These are phyloP conservation scores for Golubevia pallescens DNA, from an alignment of 1,284 basidiomycete genomes.

Conservation along the genomic window DNA sequence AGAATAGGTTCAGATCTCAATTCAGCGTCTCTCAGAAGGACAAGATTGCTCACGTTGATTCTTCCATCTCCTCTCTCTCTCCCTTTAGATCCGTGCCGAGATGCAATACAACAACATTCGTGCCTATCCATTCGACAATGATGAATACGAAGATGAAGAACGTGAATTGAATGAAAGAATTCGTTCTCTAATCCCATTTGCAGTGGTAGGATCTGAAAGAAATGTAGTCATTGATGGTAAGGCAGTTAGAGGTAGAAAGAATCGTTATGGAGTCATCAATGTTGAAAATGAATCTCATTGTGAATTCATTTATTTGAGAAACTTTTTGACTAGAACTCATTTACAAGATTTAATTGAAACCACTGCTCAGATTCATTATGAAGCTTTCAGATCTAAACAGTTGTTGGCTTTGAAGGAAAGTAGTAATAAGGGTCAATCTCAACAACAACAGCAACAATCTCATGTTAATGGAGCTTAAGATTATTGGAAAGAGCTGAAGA, in stretches of 20 bases:
- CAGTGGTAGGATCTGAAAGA: conserved; percentile 52
- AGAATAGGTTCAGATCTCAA: conserved; percentile 1
- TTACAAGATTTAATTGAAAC: conserved; percentile 63
- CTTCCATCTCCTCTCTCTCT: conserved; percentile 7
- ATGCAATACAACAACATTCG: conserved; percentile 62
- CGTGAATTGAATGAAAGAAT: conserved; percentile 56
- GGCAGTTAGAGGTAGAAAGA: conserved; percentile 54
- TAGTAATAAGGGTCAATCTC: conserved; percentile 38
- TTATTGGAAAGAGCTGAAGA: not conserved
- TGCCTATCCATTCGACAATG: conserved; percentile 58
- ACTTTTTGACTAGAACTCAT: conserved; percentile 55
- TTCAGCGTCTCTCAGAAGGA: not conserved
- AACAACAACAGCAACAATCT: conserved; percentile 10
- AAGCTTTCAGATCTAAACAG: conserved; percentile 61
- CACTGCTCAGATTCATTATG: conserved; percentile 60
- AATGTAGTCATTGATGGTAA: conserved; percentile 57
- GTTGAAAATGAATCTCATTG: conserved; percentile 62
- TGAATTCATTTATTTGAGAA: conserved; percentile 58
- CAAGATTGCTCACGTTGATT: not conserved
- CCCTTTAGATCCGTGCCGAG: conserved; percentile 44
- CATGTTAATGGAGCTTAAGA: not conserved
- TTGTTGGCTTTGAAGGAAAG: conserved; percentile 62
- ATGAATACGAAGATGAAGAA: conserved; percentile 61
- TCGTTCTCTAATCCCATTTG: conserved; percentile 52
- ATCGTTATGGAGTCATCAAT: conserved; percentile 58